Percentiles rank a stretch among this genome's conserved stretches.
Conservation (phyloP, 2,329 filamentous ascomycete genomes). For the Arthrobotrys sinensis region DNA sequence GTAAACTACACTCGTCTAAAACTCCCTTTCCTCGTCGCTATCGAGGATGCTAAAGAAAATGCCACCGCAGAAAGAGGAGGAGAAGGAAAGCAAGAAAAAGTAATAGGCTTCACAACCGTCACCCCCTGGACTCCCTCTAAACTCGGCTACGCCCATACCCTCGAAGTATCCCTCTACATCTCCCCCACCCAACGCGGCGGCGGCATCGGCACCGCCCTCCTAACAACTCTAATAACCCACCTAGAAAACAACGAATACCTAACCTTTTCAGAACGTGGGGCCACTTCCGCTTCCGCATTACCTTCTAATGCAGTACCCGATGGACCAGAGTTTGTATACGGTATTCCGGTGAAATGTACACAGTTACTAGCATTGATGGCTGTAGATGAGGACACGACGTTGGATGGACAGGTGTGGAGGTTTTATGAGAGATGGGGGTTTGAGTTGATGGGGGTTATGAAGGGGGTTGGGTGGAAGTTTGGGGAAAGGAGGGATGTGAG, state of each 20-base stretch:
- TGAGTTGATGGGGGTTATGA: slow-evolving; percentile 19
- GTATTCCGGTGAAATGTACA: slow-evolving; percentile 38
- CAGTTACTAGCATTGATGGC: slow-evolving; percentile 45
- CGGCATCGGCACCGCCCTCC: slow-evolving; percentile 21
- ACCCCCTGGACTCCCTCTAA: slow-evolving; percentile 26
- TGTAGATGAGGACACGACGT: slow-evolving; percentile 9
- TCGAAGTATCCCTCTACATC: slow-evolving; percentile 43
- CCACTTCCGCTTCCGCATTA: not conserved
- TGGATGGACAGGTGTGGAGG: slow-evolving; percentile 17
- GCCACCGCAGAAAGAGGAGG: not conserved
- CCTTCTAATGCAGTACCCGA: not conserved
- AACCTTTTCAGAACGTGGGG: slow-evolving; percentile 36
- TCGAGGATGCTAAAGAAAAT: not conserved
- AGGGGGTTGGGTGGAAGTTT: slow-evolving; percentile 45
- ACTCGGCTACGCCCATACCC: slow-evolving; percentile 43
- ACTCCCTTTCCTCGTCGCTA: slow-evolving; percentile 38
- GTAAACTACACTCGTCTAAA: slow-evolving; percentile 9
- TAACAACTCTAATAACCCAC: slow-evolving; percentile 15
- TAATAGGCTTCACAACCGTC: slow-evolving; percentile 32
- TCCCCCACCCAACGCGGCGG: slow-evolving; percentile 25
- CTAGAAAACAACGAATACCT: slow-evolving; percentile 40
- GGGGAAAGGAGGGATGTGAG: slow-evolving; percentile 36
- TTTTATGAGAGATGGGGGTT: slow-evolving; percentile 45
- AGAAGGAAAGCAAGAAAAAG: not conserved
- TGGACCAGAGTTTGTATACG: not conserved